Percentiles rank a stretch among this genome's conserved stretches.
phyloP scores from a whole-genome alignment of 139 green algal species.

The Penium margaritaceum region DNA sequence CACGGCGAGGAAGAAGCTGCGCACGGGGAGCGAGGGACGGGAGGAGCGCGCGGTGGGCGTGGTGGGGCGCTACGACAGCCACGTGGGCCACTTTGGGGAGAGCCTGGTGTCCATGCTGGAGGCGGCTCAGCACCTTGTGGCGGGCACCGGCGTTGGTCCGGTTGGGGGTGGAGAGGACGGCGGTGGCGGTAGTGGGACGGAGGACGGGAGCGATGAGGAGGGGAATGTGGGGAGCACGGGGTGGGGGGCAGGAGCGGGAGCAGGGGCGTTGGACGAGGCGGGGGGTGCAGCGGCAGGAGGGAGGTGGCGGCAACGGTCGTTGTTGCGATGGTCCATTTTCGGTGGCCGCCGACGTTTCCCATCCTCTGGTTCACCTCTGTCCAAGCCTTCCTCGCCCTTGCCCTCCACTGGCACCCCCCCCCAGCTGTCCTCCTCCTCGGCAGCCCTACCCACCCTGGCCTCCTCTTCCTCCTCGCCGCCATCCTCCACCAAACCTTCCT shows the following conservation, averaged over 20 bases:
- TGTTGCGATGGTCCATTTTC: no score
- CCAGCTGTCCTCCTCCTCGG: no score
- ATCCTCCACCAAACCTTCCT: no score
- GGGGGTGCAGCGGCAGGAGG: not conserved
- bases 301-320: not conserved
- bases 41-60: not conserved
- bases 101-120: not conserved
- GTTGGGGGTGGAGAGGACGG: no score
- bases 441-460: no score
- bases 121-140: constrained; percentile 1
- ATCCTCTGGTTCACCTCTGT: no score
- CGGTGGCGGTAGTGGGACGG: no score
- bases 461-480: no score
- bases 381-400: no score
- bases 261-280: not conserved
- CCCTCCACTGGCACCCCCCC: no score
- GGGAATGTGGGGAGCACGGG: not conserved
- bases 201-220: not conserved
- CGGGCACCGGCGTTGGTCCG: no score
- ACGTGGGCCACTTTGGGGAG: constrained; percentile 20
- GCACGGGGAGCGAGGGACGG: not conserved
- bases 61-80: constrained; percentile 15
- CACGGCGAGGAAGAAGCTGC: not conserved
- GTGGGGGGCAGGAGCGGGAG: not conserved
- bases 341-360: no score